Conservation (phyloP, 768 basidiomycete genomes). For the Suillus americanus region DNA sequence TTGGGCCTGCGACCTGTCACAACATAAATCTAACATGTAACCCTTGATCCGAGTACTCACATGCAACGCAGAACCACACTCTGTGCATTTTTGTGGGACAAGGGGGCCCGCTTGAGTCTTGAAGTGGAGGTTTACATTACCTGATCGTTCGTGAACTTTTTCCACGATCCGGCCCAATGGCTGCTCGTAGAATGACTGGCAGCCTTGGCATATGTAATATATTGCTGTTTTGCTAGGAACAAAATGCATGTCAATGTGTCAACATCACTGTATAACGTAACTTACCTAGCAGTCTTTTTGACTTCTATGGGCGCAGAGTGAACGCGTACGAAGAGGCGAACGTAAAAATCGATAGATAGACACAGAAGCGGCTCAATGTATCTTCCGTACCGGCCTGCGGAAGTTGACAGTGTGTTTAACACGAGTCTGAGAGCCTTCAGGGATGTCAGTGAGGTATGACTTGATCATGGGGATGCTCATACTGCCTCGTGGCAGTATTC, state of each 20-base stretch:
- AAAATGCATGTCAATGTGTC: constrained; percentile 7
- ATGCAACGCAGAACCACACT: constrained; percentile 78
- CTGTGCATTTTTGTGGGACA: constrained; percentile 66
- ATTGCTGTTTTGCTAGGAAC: constrained; percentile 74
- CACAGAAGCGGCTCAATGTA: constrained; percentile 88
- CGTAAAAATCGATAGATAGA: constrained; percentile 96
- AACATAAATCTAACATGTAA: not conserved
- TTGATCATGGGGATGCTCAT: constrained; percentile 26
- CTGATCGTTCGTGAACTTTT: constrained; percentile 53
- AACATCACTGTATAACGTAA: constrained; percentile 11
- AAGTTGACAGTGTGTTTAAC: constrained; percentile 80
- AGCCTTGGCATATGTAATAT: constrained; percentile 82
- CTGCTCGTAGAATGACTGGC: constrained; percentile 82
- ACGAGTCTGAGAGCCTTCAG: constrained; percentile 87
- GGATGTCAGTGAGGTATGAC: constrained; percentile 5
- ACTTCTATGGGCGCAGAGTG: constrained; percentile 75
- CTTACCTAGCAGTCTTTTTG: constrained; percentile 78
- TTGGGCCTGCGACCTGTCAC: constrained; percentile 82
- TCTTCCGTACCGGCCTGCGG: constrained; percentile 90
- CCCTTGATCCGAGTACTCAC: constrained; percentile 40
- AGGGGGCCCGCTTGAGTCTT: constrained; percentile 74
- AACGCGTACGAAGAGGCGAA: constrained; percentile 86
- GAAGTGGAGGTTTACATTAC: constrained; percentile 61
- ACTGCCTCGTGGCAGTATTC: constrained; percentile 96
- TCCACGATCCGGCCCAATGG: constrained; percentile 77